phyloP scores from a whole-genome alignment of 2,329 filamentous ascomycete genomes.

The Chaetomiaceae sp. region DNA sequence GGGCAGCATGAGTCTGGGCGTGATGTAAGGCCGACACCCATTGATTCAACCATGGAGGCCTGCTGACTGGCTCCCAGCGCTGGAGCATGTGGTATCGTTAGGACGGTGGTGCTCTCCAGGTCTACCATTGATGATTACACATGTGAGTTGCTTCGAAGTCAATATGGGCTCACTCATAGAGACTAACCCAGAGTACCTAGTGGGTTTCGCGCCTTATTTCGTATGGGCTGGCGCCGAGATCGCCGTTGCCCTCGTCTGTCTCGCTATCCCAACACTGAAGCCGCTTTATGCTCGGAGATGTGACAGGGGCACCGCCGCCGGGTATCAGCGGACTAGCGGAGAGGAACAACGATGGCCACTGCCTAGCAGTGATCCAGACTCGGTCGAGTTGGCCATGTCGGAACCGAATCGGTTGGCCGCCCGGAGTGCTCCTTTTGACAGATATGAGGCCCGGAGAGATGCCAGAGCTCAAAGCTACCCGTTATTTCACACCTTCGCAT shows the following conservation, averaged over 20 bases:
- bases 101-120: conserved; percentile 29
- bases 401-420: no score
- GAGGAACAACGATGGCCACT: no score
- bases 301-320: conserved; percentile 24
- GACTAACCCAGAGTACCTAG: conserved; percentile 19
- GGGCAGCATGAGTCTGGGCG: conserved; percentile 39
- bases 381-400: no score
- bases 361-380: no score
- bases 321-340: no score
- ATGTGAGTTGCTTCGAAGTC: no score
- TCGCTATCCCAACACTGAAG: conserved; percentile 37
- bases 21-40: conserved; percentile 33
- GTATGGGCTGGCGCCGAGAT: conserved; percentile 39
- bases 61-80: conserved; percentile 29
- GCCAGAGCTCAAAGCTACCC: no score
- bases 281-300: conserved; percentile 40
- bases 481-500: no score
- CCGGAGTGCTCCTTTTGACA: no score
- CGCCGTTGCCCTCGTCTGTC: conserved; percentile 38
- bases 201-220: conserved; percentile 35
- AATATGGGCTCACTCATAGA: not conserved
- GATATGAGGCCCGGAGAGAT: no score
- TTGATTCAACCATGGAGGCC: not conserved
- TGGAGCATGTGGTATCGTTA: conserved; percentile 34
- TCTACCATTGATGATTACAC: conserved; percentile 30